Evolutionary conservation across 495 filamentous ascomycete genomes (phyloP), one percentile per base, ranked within the genome.

Genomic region (Friedmanniomyces endolithicus): DNA sequence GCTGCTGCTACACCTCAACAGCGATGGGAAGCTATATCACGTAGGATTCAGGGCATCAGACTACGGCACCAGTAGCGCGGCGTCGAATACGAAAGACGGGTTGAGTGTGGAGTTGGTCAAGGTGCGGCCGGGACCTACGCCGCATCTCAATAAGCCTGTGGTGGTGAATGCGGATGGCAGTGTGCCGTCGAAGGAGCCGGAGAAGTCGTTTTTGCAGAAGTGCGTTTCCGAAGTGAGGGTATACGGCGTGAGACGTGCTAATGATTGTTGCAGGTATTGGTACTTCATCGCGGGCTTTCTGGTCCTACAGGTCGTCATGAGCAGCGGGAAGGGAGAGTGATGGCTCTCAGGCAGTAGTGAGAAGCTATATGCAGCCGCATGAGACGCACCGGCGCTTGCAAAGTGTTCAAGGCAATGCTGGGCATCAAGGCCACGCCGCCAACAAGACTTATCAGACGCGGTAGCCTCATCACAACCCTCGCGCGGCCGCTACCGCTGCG

Each of bases 121-220:
- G n/a, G 64, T 68, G n/a, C 65, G 46, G 43, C 61, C 50, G 1
- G 82, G 79, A 11, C 73, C 72, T 60, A 70, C 75, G 62, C 79
- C 81, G 1, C 70, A 71, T 50, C 65, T 86, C 59, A 86, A 86
- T 61, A 81, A 74, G 63, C 81, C 83, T 1, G 69, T 87, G 3
- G 78, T 86, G 40, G 59, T 86, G 53, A 75, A 70, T 53, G 64
- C 75, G 0, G 78, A 85, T 60, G 84, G 84, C 11, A 81, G 73
- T 67, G 65, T 75, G 43, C 74, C 69, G 45, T 74, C 69, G 64
- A 62, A 68, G 53, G 71, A 70, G 60, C 53, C 62, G 22, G 80
- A 86, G 75, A 86, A 85, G 75, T 73, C 74, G 0, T 78, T 86
- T 58, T 65, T 87, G 44, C 84, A 87, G 67, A 86, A 85, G 81